Conservation (phyloP, 2,329 filamentous ascomycete genomes). For the Ambrosiella xylebori region DNA sequence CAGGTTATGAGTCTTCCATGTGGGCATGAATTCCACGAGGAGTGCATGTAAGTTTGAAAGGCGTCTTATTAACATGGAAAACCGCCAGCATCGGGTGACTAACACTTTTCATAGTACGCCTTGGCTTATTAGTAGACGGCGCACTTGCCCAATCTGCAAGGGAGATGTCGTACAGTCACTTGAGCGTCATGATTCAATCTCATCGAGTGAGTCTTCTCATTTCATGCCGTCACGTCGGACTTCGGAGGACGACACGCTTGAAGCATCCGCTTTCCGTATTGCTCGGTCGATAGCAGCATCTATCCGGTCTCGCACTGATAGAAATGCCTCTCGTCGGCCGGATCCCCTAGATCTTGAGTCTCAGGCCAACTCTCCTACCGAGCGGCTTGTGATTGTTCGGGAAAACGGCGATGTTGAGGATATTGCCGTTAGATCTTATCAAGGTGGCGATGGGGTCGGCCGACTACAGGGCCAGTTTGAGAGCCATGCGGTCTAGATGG, state of each 20-base stretch:
- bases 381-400: not conserved
- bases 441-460: not conserved
- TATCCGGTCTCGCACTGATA: not conserved
- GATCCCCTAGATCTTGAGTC: not conserved
- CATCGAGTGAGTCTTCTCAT: not conserved
- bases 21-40: conserved; percentile 91
- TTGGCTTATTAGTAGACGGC: conserved; percentile 84
- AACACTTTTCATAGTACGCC: conserved; percentile 49
- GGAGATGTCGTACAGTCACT: conserved; percentile 73
- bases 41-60: conserved; percentile 73
- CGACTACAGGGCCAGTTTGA: not conserved
- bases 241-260: not conserved
- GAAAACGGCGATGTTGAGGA: not conserved
- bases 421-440: not conserved
- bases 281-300: not conserved
- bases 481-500: not conserved
- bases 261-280: conserved; percentile 5
- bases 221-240: not conserved
- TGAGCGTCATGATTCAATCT: conserved; percentile 15
- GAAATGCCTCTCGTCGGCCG: not conserved
- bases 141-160: conserved; percentile 98
- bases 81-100: conserved; percentile 4
- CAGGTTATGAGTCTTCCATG: conserved; percentile 94
- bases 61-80: not conserved
- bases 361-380: not conserved